These are phyloP conservation scores for Eruca vesicaria DNA, from an alignment of 441 rosid genomes.

Conservation along the genomic window DNA sequence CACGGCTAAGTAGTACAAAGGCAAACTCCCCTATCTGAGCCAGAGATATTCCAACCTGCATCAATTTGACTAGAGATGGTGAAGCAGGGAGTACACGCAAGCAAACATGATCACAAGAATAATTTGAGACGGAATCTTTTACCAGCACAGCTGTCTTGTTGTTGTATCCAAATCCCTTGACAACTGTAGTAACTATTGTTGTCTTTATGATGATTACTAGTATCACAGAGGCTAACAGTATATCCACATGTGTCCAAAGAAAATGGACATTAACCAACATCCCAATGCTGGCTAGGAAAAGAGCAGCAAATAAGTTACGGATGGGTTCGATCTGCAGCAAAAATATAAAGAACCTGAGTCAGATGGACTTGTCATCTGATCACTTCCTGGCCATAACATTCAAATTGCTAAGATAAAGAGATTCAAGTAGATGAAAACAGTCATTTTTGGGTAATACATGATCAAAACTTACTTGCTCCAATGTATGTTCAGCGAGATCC, in stretches of 20 bases:
- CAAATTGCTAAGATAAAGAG: neutral
- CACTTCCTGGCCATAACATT: neutral
- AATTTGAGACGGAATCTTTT: conserved; percentile 30
- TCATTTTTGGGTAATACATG: conserved; percentile 7
- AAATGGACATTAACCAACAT: conserved; percentile 91
- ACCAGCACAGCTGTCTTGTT: conserved; percentile 87
- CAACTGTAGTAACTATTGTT: conserved; percentile 66
- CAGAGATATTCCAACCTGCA: conserved; percentile 92
- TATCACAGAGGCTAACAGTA: conserved; percentile 87
- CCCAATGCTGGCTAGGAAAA: conserved; percentile 97
- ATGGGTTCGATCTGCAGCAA: conserved; percentile 80
- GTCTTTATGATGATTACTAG: conserved; percentile 85
- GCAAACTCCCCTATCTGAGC: conserved; percentile 99
- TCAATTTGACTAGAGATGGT: neutral
- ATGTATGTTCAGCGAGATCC: conserved; percentile 91
- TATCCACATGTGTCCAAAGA: conserved; percentile 91
- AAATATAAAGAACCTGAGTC: neutral
- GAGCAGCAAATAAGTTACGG: conserved; percentile 96
- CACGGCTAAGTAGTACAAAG: conserved; percentile 94
- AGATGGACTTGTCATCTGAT: neutral
- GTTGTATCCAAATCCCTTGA: conserved; percentile 93
- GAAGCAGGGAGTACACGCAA: conserved; percentile 1
- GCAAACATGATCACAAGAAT: conserved; percentile 1
- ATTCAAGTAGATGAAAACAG: neutral
- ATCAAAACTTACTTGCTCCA: conserved; percentile 77